Conservation (phyloP, 805 yeast species). For the Tetrapisispora pingtungensis region DNA sequence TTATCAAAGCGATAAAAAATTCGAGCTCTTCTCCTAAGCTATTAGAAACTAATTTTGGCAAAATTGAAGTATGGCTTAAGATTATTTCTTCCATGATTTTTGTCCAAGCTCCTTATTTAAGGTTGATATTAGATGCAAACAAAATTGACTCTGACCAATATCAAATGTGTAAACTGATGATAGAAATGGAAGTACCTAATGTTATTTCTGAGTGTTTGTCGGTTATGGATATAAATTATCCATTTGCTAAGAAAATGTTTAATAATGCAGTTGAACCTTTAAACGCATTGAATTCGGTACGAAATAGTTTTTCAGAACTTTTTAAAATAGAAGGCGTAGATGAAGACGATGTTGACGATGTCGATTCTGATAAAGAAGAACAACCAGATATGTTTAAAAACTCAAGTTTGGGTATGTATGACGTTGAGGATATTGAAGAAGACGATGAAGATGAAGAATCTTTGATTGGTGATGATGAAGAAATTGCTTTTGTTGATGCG, state of each 20-base stretch:
- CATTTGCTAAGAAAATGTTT: constrained; percentile 51
- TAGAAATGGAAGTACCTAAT: constrained; percentile 55
- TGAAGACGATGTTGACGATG: constrained; percentile 44
- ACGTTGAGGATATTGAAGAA: constrained; percentile 62
- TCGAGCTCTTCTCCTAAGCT: constrained; percentile 24
- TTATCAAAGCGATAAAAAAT: constrained; percentile 53
- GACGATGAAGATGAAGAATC: constrained; percentile 39
- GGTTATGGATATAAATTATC: constrained; percentile 63
- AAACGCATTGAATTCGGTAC: constrained; percentile 45
- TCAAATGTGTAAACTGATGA: constrained; percentile 51
- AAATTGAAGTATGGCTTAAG: constrained; percentile 26
- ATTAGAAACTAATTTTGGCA: constrained; percentile 20
- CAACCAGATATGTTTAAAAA: constrained; percentile 77
- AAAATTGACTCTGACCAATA: constrained; percentile 51
- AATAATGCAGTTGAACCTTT: constrained; percentile 51
- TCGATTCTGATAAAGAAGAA: constrained; percentile 55
- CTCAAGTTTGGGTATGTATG: constrained; percentile 92
- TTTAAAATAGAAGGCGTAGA: constrained; percentile 55
- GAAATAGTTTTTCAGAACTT: constrained; percentile 44
- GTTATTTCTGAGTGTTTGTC: constrained; percentile 52
- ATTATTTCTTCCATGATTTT: constrained; percentile 22
- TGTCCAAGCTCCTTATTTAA: constrained; percentile 24
- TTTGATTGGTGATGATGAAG: constrained; percentile 37
- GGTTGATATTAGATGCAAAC: constrained; percentile 37
- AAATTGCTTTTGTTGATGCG: constrained; percentile 30